Percentiles rank a stretch among this genome's conserved stretches.
phyloP scores from a whole-genome alignment of 768 basidiomycete species.

The Mycena epipterygia region DNA sequence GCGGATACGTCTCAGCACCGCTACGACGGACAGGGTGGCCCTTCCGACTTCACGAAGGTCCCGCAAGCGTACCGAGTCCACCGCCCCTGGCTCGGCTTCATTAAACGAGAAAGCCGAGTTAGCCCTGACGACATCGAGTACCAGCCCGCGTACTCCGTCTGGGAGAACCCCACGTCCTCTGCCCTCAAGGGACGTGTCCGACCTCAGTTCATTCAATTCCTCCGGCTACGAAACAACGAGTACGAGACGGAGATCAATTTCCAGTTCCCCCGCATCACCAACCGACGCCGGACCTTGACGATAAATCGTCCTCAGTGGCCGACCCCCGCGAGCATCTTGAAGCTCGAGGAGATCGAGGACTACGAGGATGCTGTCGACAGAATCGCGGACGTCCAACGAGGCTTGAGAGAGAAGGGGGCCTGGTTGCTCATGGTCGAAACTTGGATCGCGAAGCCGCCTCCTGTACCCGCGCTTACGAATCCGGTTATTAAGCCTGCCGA shows the following conservation, averaged over 20 bases:
- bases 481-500: not conserved
- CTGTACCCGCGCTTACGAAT: not conserved
- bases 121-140: not conserved
- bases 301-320: not conserved
- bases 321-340: not conserved
- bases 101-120: not conserved
- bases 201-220: not conserved
- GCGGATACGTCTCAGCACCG: not conserved
- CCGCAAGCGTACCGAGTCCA: not conserved
- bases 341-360: not conserved
- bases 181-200: not conserved
- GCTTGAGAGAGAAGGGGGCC: not conserved
- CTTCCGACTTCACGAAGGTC: slow-evolving; percentile 27
- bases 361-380: not conserved
- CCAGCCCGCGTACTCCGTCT: slow-evolving; percentile 7
- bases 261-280: not conserved
- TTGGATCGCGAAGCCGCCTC: not conserved
- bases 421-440: not conserved
- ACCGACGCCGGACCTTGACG: not conserved
- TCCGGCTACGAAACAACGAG: not conserved
- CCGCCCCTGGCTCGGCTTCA: slow-evolving; percentile 1
- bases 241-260: not conserved
- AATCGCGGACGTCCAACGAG: not conserved
- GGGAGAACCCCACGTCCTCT: not conserved
- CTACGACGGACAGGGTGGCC: slow-evolving; percentile 31